phyloP scores from a whole-genome alignment of 2,329 filamentous ascomycete species.

The Sclerotinia minor region DNA sequence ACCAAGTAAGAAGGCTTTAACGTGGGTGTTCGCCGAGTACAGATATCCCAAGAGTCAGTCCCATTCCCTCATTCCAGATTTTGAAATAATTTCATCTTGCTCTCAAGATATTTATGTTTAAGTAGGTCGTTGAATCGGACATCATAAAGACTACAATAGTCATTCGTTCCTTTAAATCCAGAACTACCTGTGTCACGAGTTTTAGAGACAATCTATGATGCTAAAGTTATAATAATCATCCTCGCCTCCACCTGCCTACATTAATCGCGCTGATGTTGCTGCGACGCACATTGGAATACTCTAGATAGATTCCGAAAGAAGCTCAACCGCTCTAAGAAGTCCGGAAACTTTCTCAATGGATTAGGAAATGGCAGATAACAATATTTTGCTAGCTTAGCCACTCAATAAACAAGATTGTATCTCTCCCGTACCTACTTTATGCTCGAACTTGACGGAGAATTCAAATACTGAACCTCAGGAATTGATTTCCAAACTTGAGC shows the following conservation, averaged over 20 bases:
- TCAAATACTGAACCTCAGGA: background rate
- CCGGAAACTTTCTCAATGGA: background rate
- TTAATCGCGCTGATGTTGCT: background rate
- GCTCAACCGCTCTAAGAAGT: background rate
- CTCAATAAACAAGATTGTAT: background rate
- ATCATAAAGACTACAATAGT: background rate
- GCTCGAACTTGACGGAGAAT: background rate
- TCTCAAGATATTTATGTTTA: background rate
- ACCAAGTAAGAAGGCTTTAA: background rate
- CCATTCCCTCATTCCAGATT: background rate
- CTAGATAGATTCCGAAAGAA: background rate
- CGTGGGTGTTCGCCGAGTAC: background rate
- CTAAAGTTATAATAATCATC: background rate
- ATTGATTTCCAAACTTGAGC: constrained; percentile 6
- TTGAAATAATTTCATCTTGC: background rate
- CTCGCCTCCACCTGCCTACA: constrained; percentile 9
- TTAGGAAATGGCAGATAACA: background rate
- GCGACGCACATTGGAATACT: background rate
- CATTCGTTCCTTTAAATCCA: background rate
- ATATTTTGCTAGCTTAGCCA: background rate
- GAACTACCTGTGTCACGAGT: background rate
- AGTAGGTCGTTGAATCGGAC: background rate
- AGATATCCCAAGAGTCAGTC: constrained; percentile 6
- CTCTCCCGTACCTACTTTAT: background rate
- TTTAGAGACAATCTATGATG: background rate